These are phyloP conservation scores for Zymoseptoria crescenta DNA, from an alignment of 2,329 filamentous ascomycete species.

Conservation along the genomic window DNA sequence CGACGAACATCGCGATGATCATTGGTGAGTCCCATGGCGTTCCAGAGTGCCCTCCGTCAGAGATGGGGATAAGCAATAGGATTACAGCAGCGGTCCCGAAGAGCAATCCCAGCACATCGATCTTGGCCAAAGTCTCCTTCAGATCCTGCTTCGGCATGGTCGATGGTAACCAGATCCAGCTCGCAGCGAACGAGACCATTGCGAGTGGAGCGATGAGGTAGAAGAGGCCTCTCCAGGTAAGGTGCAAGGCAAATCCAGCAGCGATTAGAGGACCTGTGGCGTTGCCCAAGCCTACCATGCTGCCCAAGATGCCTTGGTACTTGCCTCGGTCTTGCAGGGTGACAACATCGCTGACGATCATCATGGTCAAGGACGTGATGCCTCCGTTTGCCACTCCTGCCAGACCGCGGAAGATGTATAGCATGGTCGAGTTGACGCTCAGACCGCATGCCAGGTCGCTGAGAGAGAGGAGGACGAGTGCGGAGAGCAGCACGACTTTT, in stretches of 20 bases:
- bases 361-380: slow-evolving; percentile 52
- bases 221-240: slow-evolving; percentile 41
- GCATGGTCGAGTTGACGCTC: slow-evolving; percentile 47
- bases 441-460: slow-evolving; percentile 55
- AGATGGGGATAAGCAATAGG: slow-evolving; percentile 56
- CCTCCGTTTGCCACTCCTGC: slow-evolving; percentile 57
- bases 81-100: slow-evolving; percentile 50
- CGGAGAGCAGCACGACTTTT: slow-evolving; percentile 50
- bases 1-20: slow-evolving; percentile 51
- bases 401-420: slow-evolving; percentile 54
- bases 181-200: slow-evolving; percentile 40
- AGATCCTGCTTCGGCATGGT: slow-evolving; percentile 43
- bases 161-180: slow-evolving; percentile 46
- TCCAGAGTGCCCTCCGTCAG: slow-evolving; percentile 43
- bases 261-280: slow-evolving; percentile 42
- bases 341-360: slow-evolving; percentile 54
- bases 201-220: slow-evolving; percentile 48
- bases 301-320: slow-evolving; percentile 27
- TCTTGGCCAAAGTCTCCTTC: slow-evolving; percentile 44
- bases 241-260: slow-evolving; percentile 37
- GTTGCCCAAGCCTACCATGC: slow-evolving; percentile 27
- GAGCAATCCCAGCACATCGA: slow-evolving; percentile 53
- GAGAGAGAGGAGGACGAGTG: slow-evolving; percentile 46
- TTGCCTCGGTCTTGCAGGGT: slow-evolving; percentile 53
- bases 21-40: slow-evolving; percentile 48